These are phyloP conservation scores for Lobosporangium transversale DNA, from an alignment of 192 early-diverging fungal species.

Conservation along the genomic window DNA sequence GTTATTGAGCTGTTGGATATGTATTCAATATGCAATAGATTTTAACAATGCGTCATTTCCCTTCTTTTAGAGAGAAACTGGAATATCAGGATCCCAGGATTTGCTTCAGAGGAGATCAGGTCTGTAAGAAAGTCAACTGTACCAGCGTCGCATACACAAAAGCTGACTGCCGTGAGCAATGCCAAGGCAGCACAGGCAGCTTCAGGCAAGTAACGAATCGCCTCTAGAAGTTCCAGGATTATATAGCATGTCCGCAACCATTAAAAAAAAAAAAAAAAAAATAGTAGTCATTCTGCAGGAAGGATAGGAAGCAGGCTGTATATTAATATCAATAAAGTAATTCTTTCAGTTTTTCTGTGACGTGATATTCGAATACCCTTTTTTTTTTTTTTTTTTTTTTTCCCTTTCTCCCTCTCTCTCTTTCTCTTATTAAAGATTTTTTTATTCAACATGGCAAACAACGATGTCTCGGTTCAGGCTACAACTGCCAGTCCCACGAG, in stretches of 20 bases:
- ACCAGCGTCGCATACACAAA: slow-evolving; percentile 71
- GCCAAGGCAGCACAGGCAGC: slow-evolving; percentile 50
- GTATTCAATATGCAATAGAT: no score
- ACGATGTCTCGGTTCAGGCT: background rate
- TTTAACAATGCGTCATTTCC: background rate
- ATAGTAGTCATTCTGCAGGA: no score
- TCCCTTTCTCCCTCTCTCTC: background rate
- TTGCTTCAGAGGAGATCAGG: slow-evolving; percentile 83
- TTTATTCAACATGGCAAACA: slow-evolving; percentile 25
- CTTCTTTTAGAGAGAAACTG: slow-evolving; percentile 82
- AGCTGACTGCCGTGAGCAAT: slow-evolving; percentile 67
- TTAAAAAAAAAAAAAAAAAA: no score
- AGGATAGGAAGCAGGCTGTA: no score
- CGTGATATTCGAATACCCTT: no score
- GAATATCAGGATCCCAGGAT: slow-evolving; percentile 91
- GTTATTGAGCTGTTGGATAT: no score
- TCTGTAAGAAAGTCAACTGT: slow-evolving; percentile 75
- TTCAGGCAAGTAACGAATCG: slow-evolving; percentile 20
- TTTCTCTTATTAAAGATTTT: background rate
- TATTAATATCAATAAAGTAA: no score
- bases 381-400: slow-evolving; percentile 6
- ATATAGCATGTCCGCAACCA: background rate
- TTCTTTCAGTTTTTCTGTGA: no score
- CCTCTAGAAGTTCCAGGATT: no score
- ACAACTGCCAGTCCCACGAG: slow-evolving; percentile 17